Evolutionary conservation across 371 early-diverging fungal species (phyloP), one percentile per base, ranked within the genome.

Genomic region (Mucor irregularis): DNA sequence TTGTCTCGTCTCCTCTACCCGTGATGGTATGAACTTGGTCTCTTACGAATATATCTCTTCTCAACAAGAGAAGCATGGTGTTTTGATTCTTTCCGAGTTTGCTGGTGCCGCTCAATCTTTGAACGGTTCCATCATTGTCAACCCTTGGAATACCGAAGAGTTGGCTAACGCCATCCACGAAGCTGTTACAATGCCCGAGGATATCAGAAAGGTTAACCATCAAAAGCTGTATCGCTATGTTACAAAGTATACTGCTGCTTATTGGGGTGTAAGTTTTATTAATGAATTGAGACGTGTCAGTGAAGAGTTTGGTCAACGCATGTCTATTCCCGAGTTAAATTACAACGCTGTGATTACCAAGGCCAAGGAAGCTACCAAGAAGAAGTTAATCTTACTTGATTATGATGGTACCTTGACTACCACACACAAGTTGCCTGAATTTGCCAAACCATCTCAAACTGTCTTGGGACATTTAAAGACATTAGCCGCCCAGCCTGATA

Each of bases 11-110:
- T 94, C 99, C 26, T 97, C 97, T 22, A 93, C 99, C 2, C 88
- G 99, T 34, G 99, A 99, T 74, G 99, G 99, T 48, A 99, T 99
- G 99, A 99, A 99, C 79, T 70, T 99, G 61, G 99, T 73, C 0
- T 91, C 96, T 21, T 90, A 99, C 72, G 99, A 99, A 78, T 99
- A 99, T 71, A 92, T 99, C 61, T 91, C 96, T 11, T 93, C 93
- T 60, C 99, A 99, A 71, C 86, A 91, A 64, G 83, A 92, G 37
- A 88, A 83, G 28, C 92, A 98, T 62, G 99, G 99, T 46, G 95
- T 95, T 6, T 79, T 99, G 60, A 90, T 99, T 49, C 86, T 99
- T 34, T 91, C 92, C 51, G 99, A 99, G 73, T 98, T 98, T 89
- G 98, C 99, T 16, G 99, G 99, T 30, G 98, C 99, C 17, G 95